Conservation (phyloP, 2,329 filamentous ascomycete species). For the Pseudogymnoascus sp. region DNA sequence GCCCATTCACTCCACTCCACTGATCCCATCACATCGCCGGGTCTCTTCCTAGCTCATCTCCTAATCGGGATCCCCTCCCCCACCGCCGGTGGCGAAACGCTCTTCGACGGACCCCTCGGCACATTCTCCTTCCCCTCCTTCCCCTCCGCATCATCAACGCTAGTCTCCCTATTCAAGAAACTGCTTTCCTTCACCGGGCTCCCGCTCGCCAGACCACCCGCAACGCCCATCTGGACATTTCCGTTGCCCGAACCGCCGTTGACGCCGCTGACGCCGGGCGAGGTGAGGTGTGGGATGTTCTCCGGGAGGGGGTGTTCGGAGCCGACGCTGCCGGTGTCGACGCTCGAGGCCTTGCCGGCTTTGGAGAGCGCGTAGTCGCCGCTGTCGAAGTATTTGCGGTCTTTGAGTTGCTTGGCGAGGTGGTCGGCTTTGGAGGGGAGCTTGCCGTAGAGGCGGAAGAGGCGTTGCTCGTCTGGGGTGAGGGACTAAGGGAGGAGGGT, state of each 20-base stretch:
- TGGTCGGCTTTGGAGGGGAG: constrained; percentile 93
- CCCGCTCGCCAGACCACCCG: constrained; percentile 50
- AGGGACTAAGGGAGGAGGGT: constrained; percentile 55
- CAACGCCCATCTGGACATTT: constrained; percentile 34
- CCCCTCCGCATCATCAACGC: constrained; percentile 47
- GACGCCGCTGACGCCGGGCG: constrained; percentile 38
- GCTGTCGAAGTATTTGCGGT: constrained; percentile 97
- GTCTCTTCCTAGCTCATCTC: background rate
- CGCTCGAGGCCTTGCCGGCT: constrained; percentile 90
- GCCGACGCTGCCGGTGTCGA: constrained; percentile 88
- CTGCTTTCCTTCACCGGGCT: constrained; percentile 89
- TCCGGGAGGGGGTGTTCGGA: constrained; percentile 91
- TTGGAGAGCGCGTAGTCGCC: constrained; percentile 95
- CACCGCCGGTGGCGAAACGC: constrained; percentile 26
- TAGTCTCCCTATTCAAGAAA: constrained; percentile 77
- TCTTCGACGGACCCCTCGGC: background rate
- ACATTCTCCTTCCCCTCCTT: constrained; percentile 33
- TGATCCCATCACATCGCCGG: background rate
- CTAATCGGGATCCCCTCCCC: constrained; percentile 56
- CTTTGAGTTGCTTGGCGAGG: constrained; percentile 95
- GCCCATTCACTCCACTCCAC: background rate
- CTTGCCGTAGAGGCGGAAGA: constrained; percentile 97
- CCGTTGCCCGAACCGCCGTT: constrained; percentile 26
- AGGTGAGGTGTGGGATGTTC: constrained; percentile 84
- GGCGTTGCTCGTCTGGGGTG: constrained; percentile 87